These are phyloP conservation scores for Lipomyces yamadae DNA, from an alignment of 805 yeast species.

Conservation along the genomic window DNA sequence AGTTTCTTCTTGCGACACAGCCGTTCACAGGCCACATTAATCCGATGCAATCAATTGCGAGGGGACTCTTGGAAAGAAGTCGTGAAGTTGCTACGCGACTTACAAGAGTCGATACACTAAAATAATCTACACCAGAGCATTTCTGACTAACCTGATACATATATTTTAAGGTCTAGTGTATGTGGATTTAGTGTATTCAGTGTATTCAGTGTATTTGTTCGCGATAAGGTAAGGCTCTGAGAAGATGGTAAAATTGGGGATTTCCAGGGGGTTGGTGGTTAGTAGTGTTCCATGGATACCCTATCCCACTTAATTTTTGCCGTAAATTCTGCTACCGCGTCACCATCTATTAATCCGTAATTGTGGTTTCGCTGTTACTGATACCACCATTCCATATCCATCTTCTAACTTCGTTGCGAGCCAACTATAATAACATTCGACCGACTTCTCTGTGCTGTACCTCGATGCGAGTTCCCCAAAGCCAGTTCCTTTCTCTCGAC, in stretches of 20 bases:
- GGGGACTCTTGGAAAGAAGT: neutral
- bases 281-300: neutral
- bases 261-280: too few species aligned
- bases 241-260: too few species aligned
- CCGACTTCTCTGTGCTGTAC: neutral
- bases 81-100: neutral
- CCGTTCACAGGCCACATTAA: neutral
- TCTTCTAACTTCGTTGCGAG: neutral
- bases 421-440: conserved; percentile 1
- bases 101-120: too few species aligned
- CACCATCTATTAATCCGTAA: neutral
- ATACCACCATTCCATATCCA: neutral
- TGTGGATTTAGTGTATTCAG: too few species aligned
- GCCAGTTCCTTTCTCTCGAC: neutral
- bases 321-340: neutral
- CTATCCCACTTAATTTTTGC: neutral
- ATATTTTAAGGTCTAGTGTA: too few species aligned
- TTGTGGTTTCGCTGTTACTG: neutral
- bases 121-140: too few species aligned
- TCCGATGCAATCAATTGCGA: neutral
- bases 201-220: too few species aligned
- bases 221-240: too few species aligned
- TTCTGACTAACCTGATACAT: too few species aligned
- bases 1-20: neutral
- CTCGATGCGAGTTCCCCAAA: conserved; percentile 1